Percentiles rank a stretch among this genome's conserved stretches.
Evolutionary conservation across 768 basidiomycete species (phyloP).

Genomic region (Coprinopsis sp.): DNA sequence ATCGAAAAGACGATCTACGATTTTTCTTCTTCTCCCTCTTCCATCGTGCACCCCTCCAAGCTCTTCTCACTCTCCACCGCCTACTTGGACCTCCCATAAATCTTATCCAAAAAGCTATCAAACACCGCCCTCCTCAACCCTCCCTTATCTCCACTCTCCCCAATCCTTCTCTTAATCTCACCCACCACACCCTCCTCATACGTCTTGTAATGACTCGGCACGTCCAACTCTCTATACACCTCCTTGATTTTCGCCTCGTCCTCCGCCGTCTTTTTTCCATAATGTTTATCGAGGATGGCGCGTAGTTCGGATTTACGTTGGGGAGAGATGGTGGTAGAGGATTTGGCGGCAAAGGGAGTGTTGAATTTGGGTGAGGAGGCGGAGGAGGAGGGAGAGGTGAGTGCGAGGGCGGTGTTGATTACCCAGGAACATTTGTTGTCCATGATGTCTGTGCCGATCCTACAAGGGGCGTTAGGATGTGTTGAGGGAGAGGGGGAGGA

Average conservation of each 20-base stretch:
- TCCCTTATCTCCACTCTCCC: slow-evolving; percentile 60
- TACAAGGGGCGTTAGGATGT: too few species aligned
- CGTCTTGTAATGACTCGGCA: slow-evolving; percentile 60
- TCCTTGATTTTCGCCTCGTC: slow-evolving; percentile 39
- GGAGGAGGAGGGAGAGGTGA: slow-evolving; percentile 35
- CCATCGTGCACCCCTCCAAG: not conserved
- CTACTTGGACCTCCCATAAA: slow-evolving; percentile 61
- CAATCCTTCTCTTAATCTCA: slow-evolving; percentile 65
- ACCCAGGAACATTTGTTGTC: slow-evolving; percentile 99
- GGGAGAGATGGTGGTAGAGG: not conserved
- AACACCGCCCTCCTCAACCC: slow-evolving; percentile 68
- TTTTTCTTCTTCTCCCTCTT: too few species aligned
- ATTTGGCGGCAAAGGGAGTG: not conserved
- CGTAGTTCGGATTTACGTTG: slow-evolving; percentile 38
- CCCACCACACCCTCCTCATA: slow-evolving; percentile 79
- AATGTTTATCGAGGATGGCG: slow-evolving; percentile 50
- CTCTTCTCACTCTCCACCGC: not conserved
- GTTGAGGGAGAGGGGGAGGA: too few species aligned
- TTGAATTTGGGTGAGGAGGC: not conserved
- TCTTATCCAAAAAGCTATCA: slow-evolving; percentile 83
- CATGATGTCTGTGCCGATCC: slow-evolving; percentile 94
- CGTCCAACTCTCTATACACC: slow-evolving; percentile 66
- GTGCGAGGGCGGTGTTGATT: slow-evolving; percentile 77
- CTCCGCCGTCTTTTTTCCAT: slow-evolving; percentile 53
- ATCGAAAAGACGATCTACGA: too few species aligned